Conservation (phyloP, 2,329 filamentous ascomycete species). For the Beauveria bassiana region DNA sequence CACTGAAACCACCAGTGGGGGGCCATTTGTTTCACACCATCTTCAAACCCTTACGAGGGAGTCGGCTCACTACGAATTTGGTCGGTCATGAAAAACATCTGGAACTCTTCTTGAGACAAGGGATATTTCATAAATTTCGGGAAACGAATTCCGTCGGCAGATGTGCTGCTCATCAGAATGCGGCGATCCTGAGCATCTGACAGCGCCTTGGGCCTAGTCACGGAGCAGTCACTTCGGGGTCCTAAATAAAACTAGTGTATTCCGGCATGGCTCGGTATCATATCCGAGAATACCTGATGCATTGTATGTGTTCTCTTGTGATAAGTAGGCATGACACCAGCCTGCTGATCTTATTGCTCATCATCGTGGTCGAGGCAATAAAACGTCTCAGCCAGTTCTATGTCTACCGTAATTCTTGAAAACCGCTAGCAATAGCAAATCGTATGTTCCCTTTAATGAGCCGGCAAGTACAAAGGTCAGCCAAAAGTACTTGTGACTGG, state of each 20-base stretch:
- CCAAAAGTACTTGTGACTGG: constrained; percentile 48
- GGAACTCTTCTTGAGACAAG: background rate
- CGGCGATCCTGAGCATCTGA: background rate
- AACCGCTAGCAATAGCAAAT: constrained; percentile 47
- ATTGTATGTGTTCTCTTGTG: background rate
- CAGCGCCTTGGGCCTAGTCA: background rate
- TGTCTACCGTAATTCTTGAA: constrained; percentile 25
- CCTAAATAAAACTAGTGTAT: too few species aligned
- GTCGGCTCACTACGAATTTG: background rate
- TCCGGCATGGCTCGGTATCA: too few species aligned
- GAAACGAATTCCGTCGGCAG: background rate
- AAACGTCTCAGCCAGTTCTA: background rate
- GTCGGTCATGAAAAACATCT: background rate
- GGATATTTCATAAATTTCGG: background rate
- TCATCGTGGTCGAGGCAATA: background rate
- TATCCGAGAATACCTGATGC: background rate
- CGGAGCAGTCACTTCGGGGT: too few species aligned
- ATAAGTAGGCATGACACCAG: background rate
- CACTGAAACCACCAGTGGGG: background rate
- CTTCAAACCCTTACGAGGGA: background rate
- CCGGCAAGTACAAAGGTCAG: constrained; percentile 58
- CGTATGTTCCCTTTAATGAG: constrained; percentile 52
- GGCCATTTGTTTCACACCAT: background rate
- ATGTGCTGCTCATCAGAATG: background rate
- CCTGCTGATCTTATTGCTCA: background rate